Base-by-base conservation (phyloP, 805 yeast species). In the Zygoascus bituminiphila region DNA sequence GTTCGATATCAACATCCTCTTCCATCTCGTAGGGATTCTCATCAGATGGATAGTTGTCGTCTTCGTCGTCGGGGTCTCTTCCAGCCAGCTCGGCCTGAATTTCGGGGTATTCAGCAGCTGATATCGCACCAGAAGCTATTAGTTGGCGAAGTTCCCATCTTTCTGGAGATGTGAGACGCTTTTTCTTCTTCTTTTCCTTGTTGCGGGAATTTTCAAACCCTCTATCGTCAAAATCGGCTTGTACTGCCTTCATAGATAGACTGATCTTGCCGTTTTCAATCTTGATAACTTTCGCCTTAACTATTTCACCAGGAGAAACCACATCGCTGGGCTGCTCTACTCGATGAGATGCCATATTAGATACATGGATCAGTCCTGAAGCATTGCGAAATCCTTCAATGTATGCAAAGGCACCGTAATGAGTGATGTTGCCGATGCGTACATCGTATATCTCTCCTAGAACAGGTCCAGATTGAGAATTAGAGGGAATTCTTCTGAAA, bases 101-200 rank as follows among this genome's bases (percentile, higher is more conserved):
- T 47, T 81, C 89, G 1, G 88, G 88, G 58, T 81, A 80, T 52
- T 82, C 89, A 2, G 77, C 72, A 1, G 82, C 76, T 4, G 79
- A 71, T 0, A 79, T 77, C 0, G 78, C 89, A 2, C 95, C 95
- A 4, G 91, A 77, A 0, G 91, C 81, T 22, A 84, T 84, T 41
- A 89, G 67, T 60, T 89, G 96, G 29, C 84, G 72, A 45, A 86
- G 73, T 60, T 91, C 97, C 95, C 96, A 89, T 48, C 88, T 66
- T 64, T 89, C 98, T 0, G 94, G 94, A 0, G 94, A 84, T 0
- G 94, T 82, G 31, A 82, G 62, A 46, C 85, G 72, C 51, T 72
- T 66, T 52, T 64, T 69, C 6, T 49, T 53, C 10, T 54, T 56
- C 15, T 21, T 44, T 2, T 40, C 19, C 4, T 20, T 22, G 22